phyloP scores from a whole-genome alignment of 139 green algal genomes.

The Chloropicon primus region DNA sequence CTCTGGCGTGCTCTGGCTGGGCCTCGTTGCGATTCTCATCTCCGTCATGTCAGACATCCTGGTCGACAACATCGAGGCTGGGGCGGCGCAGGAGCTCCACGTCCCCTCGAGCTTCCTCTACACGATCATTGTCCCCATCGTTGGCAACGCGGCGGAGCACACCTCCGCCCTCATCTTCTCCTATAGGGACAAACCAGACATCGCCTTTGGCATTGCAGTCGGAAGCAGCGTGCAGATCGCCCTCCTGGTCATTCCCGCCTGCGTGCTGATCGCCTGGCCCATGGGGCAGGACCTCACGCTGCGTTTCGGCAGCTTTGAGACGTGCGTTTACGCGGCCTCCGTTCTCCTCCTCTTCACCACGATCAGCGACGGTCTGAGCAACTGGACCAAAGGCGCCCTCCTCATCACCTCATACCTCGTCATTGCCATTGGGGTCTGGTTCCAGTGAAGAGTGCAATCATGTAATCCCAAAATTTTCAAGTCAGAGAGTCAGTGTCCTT shows the following conservation, averaged over 20 bases:
- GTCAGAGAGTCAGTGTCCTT: no score
- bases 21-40: conserved; percentile 51
- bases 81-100: conserved; percentile 23
- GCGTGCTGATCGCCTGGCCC: conserved; percentile 52
- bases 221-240: conserved; percentile 34
- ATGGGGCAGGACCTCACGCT: conserved; percentile 52
- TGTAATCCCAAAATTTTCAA: no score
- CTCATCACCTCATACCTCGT: conserved; percentile 56
- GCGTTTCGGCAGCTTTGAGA: conserved; percentile 48
- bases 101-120: conserved; percentile 29
- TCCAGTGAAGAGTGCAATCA: no score
- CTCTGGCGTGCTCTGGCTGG: conserved; percentile 44
- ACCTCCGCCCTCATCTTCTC: conserved; percentile 25
- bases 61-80: conserved; percentile 39
- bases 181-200: conserved; percentile 31
- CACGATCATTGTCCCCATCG: conserved; percentile 31
- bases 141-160: conserved; percentile 18
- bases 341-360: conserved; percentile 28
- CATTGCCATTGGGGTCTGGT: conserved; percentile 22
- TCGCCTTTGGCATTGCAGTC: conserved; percentile 29
- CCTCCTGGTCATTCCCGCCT: conserved; percentile 52
- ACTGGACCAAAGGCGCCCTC: conserved; percentile 61
- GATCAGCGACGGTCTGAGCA: conserved; percentile 42
- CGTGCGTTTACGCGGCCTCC: conserved; percentile 40
- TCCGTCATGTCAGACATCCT: conserved; percentile 50